Evolutionary conservation across 106 monocot species (phyloP), one percentile per base, ranked within the genome.

Genomic region (Dioscorea alata): DNA sequence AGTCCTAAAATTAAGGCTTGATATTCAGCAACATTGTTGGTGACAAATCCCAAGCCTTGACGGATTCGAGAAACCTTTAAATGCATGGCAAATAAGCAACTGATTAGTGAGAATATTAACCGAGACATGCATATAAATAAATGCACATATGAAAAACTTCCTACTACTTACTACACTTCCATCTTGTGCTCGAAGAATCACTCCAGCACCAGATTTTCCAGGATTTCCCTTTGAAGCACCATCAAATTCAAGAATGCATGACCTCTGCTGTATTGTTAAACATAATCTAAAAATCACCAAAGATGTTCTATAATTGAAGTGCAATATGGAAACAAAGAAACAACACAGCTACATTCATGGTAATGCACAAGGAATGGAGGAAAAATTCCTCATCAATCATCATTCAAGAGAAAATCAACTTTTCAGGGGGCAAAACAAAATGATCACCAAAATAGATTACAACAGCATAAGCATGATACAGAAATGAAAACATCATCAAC

Each of bases 11-110:
- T 72, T 71, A 90, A 79, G 57, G 76, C 83, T 17, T 73, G 83
- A 62, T 90, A 90, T 81, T 90, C 90, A 74, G 90, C 90, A 73
- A 86, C 90, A 74, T 90, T 90, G 65, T 75, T 81, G 54, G 90
- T 90, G 14, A 25, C 81, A 51, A 73, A 31, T 49, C 90, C 90
- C 75, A 90, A 69, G 22, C 90, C 90, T 86, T 90, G 81, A 63
- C 86, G 80, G 16, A 90, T 15, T 63, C 70, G 70, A 69, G 61
- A 76, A 67, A 90, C 64, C 90, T 90, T 78, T 76, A 73, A 76
- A 48, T 34, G 63, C 21, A 61, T 54, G 54, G 54, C 19, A 16
- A 13, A 54, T 42, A 42, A 42, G 42, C 6, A 42, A 42, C 28
- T 28, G 42, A 42, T 42, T 42, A 10, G 42, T 42, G 10, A 42